phyloP scores from a whole-genome alignment of 805 yeast genomes.

The Scheffersomyces lignosus region DNA sequence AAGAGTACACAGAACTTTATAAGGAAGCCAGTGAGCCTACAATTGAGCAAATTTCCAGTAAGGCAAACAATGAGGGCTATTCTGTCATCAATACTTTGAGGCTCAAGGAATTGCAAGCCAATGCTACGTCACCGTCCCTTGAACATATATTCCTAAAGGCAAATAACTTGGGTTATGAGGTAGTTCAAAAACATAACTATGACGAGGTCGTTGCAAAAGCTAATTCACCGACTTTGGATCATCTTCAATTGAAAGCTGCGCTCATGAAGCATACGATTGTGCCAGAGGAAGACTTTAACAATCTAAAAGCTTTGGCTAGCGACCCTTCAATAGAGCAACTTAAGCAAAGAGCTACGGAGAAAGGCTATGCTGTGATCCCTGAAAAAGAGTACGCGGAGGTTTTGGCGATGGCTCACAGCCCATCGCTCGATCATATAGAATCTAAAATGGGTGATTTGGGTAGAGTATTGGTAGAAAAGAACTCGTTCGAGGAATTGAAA shows the following conservation, averaged over 20 bases:
- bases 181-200: slow-evolving; percentile 5
- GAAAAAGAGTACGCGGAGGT: background rate
- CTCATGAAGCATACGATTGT: slow-evolving; percentile 3
- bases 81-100: slow-evolving; percentile 16
- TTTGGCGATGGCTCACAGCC: background rate
- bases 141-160: slow-evolving; percentile 10
- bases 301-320: slow-evolving; percentile 3
- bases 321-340: slow-evolving; percentile 7
- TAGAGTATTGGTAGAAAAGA: slow-evolving; percentile 1
- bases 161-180: slow-evolving; percentile 7
- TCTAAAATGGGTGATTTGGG: background rate
- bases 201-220: slow-evolving; percentile 8
- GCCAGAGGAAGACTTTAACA: slow-evolving; percentile 3
- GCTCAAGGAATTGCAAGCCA: slow-evolving; percentile 8
- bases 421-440: slow-evolving; percentile 2
- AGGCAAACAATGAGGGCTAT: slow-evolving; percentile 17
- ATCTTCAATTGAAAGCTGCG: slow-evolving; percentile 1
- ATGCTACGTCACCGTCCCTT: slow-evolving; percentile 8
- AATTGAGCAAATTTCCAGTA: slow-evolving; percentile 11
- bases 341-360: background rate
- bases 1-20: slow-evolving; percentile 32
- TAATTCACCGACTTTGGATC: slow-evolving; percentile 1
- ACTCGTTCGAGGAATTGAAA: slow-evolving; percentile 5
- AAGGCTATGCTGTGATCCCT: background rate
- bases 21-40: slow-evolving; percentile 33